phyloP scores from a whole-genome alignment of 2,329 filamentous ascomycete genomes.

The Aspergillus pseudoterreus region DNA sequence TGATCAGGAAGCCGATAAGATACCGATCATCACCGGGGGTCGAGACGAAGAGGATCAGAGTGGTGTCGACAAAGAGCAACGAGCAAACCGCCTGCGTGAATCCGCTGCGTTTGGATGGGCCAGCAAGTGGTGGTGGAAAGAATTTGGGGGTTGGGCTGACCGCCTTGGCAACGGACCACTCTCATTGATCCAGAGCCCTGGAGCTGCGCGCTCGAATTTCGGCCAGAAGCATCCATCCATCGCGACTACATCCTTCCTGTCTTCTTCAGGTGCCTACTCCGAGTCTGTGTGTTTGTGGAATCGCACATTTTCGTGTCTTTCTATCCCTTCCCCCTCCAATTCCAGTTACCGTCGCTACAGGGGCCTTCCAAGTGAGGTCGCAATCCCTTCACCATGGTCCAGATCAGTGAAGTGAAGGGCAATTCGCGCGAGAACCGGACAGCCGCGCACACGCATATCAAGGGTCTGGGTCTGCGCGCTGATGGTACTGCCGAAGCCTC shows the following conservation, averaged over 20 bases:
- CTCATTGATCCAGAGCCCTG: conserved; percentile 29
- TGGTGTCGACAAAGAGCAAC: conserved; percentile 5
- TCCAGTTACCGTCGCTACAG: neutral
- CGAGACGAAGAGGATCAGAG: neutral
- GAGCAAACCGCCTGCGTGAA: neutral
- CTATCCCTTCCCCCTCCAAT: neutral
- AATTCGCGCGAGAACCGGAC: conserved; percentile 94
- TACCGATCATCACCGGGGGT: conserved; percentile 15
- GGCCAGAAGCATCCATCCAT: conserved; percentile 22
- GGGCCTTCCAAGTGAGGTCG: conserved; percentile 24
- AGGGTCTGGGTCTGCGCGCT: conserved; percentile 78
- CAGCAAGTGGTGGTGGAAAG: conserved; percentile 18
- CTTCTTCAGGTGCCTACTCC: conserved; percentile 9
- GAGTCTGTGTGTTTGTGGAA: conserved; percentile 1
- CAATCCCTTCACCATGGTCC: conserved; percentile 60
- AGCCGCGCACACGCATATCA: conserved; percentile 96
- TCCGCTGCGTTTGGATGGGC: conserved; percentile 15
- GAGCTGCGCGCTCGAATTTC: conserved; percentile 31
- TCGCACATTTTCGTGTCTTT: conserved; percentile 5
- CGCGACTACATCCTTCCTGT: conserved; percentile 8
- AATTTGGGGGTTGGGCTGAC: conserved; percentile 33
- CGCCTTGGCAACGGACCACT: conserved; percentile 26
- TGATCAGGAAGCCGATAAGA: conserved; percentile 7
- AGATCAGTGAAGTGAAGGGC: conserved; percentile 92
- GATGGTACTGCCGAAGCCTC: conserved; percentile 83